Base-by-base conservation (phyloP, 441 rosid species). In the Kokia cookei region DNA sequence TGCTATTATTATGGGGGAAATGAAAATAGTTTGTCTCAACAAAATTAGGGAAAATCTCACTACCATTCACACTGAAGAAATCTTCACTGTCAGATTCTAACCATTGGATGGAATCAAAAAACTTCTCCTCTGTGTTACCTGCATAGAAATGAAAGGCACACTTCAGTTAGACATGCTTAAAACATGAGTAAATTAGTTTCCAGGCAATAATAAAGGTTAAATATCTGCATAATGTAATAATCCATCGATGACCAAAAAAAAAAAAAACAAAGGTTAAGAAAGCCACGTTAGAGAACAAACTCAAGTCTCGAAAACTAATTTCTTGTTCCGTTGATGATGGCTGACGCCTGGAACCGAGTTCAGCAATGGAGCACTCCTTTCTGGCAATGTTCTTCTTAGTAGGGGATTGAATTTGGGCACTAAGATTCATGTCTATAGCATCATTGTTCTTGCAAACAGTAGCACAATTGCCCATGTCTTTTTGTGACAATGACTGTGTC, bases 31-130 rank as follows among this genome's bases (percentile, higher is more conserved):
- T 54, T 10, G 7, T 32, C 15, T 54, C 9, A 5, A 7, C 1
- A 35, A 8, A 35, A 62, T 3, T 17, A 43, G 6, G 26, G 57
- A 4, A 74, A 66, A 4, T 14, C 81, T 76, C 62, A 88, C 92
- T 91, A 7, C 91, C 87, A 79, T 83, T 75, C 55, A 86, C 87
- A 77, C 94, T 88, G 78, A 80, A 75, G 73, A 76, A 88, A 73
- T 88, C 91, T 82, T 90, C 94, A 69, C 74, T 67, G 73, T 88
- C 94, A 40, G 94, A 90, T 1, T 88, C 92, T 59, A 88, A 50
- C 87, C 88, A 83, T 15, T 84, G 72, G 15, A 80, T 81, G 17
- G 94, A 83, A 75, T 90, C 91, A 10, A 90, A 88, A 72, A 79
- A 88, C 26, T 58, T 74, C 43, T 86, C 89, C 1, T 59, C 17